phyloP scores from a whole-genome alignment of 495 filamentous ascomycete genomes.

The Hypoxylon intermedium region DNA sequence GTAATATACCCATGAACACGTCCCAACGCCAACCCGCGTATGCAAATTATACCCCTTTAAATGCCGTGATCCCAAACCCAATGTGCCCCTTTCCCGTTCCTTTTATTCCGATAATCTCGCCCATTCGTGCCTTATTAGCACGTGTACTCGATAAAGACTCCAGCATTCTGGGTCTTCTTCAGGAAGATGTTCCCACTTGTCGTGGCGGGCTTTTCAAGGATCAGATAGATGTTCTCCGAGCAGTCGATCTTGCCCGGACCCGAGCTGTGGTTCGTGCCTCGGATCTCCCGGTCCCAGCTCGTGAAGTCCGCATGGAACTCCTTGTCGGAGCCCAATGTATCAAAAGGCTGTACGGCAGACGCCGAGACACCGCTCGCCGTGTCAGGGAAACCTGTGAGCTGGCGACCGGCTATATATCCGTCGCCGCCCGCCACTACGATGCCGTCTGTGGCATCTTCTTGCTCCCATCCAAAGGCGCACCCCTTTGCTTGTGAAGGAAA shows the following conservation, averaged over 20 bases:
- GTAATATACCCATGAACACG: too few species aligned
- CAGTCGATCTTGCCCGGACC: conserved; percentile 11
- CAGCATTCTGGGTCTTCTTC: conserved; percentile 15
- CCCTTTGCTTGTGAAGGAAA: conserved; percentile 6
- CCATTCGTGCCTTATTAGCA: neutral
- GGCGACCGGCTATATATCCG: conserved; percentile 7
- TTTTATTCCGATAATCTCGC: neutral
- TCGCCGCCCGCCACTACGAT: conserved; percentile 14
- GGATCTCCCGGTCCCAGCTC: conserved; percentile 16
- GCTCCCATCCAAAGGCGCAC: conserved; percentile 23
- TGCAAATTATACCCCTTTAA: too few species aligned
- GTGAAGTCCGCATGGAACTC: conserved; percentile 19
- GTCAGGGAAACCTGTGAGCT: conserved; percentile 14
- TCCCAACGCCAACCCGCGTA: too few species aligned
- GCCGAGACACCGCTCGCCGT: conserved; percentile 2
- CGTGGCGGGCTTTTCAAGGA: conserved; percentile 12
- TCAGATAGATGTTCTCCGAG: conserved; percentile 5
- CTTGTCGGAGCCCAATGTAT: neutral
- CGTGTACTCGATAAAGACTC: conserved; percentile 16
- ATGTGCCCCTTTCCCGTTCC: neutral
- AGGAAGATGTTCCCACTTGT: conserved; percentile 23
- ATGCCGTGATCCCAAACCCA: neutral
- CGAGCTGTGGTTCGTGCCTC: conserved; percentile 11
- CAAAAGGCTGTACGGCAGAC: conserved; percentile 6
- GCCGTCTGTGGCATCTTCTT: conserved; percentile 10